Evolutionary conservation across 768 basidiomycete genomes (phyloP).

Genomic region (Tephrocybe sp.): DNA sequence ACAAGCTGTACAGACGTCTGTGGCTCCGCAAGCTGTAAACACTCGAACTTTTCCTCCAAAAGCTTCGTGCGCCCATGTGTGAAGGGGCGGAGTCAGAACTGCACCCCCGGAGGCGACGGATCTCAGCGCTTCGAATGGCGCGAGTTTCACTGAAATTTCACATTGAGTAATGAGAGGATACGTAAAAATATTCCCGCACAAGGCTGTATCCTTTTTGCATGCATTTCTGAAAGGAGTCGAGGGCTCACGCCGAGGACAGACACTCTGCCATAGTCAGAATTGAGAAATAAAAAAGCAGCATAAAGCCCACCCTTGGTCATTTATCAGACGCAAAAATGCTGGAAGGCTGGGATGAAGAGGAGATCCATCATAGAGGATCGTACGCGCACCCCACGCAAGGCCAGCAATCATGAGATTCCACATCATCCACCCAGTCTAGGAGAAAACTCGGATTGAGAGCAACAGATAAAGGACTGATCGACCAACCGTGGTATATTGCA

Average conservation of each 20-base stretch:
- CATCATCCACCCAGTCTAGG: slow-evolving; percentile 79
- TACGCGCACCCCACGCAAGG: slow-evolving; percentile 47
- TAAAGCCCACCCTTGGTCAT: slow-evolving; percentile 49
- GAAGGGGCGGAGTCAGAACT: slow-evolving; percentile 61
- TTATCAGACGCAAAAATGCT: slow-evolving; percentile 53
- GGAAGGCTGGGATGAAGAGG: slow-evolving; percentile 58
- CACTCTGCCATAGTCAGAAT: slow-evolving; percentile 23
- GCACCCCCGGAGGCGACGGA: slow-evolving; percentile 58
- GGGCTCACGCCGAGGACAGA: slow-evolving; percentile 50
- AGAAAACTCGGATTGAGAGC: not conserved
- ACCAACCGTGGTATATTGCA: slow-evolving; percentile 70
- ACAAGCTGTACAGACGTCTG: slow-evolving; percentile 67
- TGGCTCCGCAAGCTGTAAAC: slow-evolving; percentile 60
- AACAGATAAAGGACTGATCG: not conserved
- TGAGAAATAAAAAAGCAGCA: not conserved
- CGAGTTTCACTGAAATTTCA: slow-evolving; percentile 42
- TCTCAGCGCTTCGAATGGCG: slow-evolving; percentile 51
- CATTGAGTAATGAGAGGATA: not conserved
- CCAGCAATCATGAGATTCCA: slow-evolving; percentile 61
- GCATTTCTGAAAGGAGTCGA: slow-evolving; percentile 61
- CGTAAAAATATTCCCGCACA: slow-evolving; percentile 41
- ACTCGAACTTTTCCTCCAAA: slow-evolving; percentile 53
- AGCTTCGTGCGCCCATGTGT: slow-evolving; percentile 59
- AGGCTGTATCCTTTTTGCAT: slow-evolving; percentile 51
- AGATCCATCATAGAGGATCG: slow-evolving; percentile 68